phyloP scores from a whole-genome alignment of 2,329 filamentous ascomycete species.

The Colletotrichum sp. region DNA sequence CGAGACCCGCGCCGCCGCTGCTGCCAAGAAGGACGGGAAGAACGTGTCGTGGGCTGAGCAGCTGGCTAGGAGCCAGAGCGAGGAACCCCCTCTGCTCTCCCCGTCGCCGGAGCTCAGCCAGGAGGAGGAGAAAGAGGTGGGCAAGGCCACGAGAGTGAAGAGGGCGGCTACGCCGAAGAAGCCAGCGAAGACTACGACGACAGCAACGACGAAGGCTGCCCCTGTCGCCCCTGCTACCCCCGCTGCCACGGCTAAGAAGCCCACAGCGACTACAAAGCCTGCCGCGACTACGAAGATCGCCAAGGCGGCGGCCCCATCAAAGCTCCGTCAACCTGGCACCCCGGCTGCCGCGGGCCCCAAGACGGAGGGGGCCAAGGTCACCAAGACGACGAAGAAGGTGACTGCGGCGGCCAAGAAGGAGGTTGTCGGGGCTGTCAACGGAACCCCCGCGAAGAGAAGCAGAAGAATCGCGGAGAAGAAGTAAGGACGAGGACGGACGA shows the following conservation, averaged over 20 bases:
- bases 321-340: not conserved
- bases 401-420: conserved; percentile 15
- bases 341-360: conserved; percentile 21
- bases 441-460: conserved; percentile 11
- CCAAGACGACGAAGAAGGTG: conserved; percentile 18
- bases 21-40: not conserved
- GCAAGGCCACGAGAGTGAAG: not conserved
- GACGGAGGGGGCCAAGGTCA: conserved; percentile 34
- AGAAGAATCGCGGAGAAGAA: not conserved
- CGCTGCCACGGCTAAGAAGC: not conserved
- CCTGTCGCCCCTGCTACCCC: not conserved
- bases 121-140: conserved; percentile 2
- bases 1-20: not conserved
- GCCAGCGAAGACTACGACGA: not conserved
- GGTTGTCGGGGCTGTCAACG: conserved; percentile 6
- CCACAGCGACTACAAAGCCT: not conserved
- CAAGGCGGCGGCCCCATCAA: not conserved
- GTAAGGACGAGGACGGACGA: not conserved
- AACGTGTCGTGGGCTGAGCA: conserved; percentile 8
- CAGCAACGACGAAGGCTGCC: not conserved
- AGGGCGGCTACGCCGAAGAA: not conserved
- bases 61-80: conserved; percentile 7
- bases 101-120: not conserved
- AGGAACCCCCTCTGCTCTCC: not conserved
- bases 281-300: not conserved